Evolutionary conservation across 768 basidiomycete genomes (phyloP), one percentile per base, ranked within the genome.

Genomic region (Hirschioporus abietinus): DNA sequence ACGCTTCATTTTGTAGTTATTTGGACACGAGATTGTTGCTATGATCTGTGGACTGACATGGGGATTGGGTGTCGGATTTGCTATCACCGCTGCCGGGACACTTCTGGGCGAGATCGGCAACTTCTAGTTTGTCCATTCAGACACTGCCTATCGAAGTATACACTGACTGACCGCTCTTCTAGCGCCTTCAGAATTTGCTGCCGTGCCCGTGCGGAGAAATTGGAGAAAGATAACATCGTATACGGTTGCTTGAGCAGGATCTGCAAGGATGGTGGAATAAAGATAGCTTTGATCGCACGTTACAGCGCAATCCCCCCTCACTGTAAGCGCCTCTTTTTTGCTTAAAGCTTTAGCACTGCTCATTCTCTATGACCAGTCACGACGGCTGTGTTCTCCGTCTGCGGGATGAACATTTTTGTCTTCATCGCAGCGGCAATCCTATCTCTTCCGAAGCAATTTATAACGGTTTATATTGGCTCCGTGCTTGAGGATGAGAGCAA

Each of bases 1-100:
- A 10, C 58, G 60, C 70, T 60, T 65, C 4, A 36, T 30, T 35
- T 35, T 1, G n/a, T 23, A 71, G 69, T 73, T 83, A 20, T 82
- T 82, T 66, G 83, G 83, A 0, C 82, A 83, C 66, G 83, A 83
- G 69, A 74, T 82, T 66, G 74, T 82, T 18, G 77, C 74, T 34
- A 71, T 81, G 60, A 71, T 82, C 8, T 78, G 79, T 61, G 83
- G 82, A 20, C 59, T 83, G 7, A 78, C 81, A 1, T 84, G 80
- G 79, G 81, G 79, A 27, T 70, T 82, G n/a, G 80, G 80, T 26
- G 70, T 74, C 59, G 82, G 81, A 8, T 83, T 83, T 64, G 81
- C 76, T 2, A 82, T 84, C 66, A 79, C 78, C n/a, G 71, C 69
- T 36, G 74, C 71, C 0, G 73, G 74, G 15, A 80, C 79, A 0